Evolutionary conservation across 2,329 filamentous ascomycete species (phyloP).

Genomic region (Ilyonectria sp.): DNA sequence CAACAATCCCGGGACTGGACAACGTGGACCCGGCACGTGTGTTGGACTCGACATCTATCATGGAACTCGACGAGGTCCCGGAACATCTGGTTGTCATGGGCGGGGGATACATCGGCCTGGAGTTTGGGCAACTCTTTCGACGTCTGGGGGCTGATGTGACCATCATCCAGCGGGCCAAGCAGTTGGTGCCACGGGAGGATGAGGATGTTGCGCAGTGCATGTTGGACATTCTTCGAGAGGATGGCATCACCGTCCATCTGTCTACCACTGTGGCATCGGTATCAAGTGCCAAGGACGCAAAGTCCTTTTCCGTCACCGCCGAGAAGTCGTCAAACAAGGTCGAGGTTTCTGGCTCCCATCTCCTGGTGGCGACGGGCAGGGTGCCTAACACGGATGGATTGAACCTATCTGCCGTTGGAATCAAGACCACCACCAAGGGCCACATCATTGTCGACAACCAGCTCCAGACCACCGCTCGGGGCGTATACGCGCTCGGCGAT

Average conservation of each 20-base stretch:
- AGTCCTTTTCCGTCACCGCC: slow-evolving; percentile 38
- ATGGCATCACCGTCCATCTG: slow-evolving; percentile 62
- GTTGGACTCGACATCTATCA: slow-evolving; percentile 63
- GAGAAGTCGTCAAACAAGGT: slow-evolving; percentile 41
- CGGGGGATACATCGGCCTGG: slow-evolving; percentile 67
- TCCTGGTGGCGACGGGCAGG: slow-evolving; percentile 66
- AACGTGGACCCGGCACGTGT: slow-evolving; percentile 53
- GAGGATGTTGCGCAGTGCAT: slow-evolving; percentile 62
- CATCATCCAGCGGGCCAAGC: slow-evolving; percentile 60
- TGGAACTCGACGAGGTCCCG: slow-evolving; percentile 63
- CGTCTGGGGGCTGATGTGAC: slow-evolving; percentile 65
- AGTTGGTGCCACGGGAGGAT: slow-evolving; percentile 64
- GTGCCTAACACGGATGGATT: slow-evolving; percentile 64
- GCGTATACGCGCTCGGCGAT: slow-evolving; percentile 66
- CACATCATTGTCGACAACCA: slow-evolving; percentile 61
- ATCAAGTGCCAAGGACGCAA: slow-evolving; percentile 32
- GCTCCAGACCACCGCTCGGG: slow-evolving; percentile 59
- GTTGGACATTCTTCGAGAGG: slow-evolving; percentile 60
- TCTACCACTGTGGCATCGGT: slow-evolving; percentile 51
- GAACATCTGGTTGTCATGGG: slow-evolving; percentile 66
- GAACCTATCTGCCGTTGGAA: slow-evolving; percentile 57
- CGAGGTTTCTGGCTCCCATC: slow-evolving; percentile 58
- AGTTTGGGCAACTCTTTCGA: slow-evolving; percentile 68
- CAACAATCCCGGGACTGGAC: slow-evolving; percentile 56
- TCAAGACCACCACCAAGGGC: slow-evolving; percentile 58